Percentiles rank a stretch among this genome's conserved stretches.
Evolutionary conservation across 2,329 filamentous ascomycete genomes (phyloP).

Genomic region (Didymella exigua): DNA sequence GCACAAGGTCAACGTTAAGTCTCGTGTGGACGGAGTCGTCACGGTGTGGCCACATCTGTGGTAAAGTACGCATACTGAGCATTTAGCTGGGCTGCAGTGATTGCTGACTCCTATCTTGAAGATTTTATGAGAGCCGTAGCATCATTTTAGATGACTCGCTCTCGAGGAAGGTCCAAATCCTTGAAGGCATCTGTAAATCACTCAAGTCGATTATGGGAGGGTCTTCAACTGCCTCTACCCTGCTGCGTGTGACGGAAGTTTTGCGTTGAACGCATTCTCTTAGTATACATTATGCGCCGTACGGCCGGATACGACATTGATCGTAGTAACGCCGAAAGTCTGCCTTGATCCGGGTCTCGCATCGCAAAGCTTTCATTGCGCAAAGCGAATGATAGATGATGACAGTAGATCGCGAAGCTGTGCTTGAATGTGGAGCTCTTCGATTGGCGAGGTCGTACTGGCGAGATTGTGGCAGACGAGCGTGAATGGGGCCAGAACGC

Average conservation of each 20-base stretch:
- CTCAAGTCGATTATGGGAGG: not conserved
- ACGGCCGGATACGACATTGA: constrained; percentile 6
- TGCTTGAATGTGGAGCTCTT: not conserved
- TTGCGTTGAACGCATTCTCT: not conserved
- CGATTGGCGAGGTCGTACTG: not conserved
- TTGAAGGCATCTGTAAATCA: not conserved
- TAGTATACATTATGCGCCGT: constrained; percentile 3
- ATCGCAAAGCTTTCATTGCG: not conserved
- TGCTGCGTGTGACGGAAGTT: not conserved
- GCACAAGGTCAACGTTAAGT: not conserved
- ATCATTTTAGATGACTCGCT: not conserved
- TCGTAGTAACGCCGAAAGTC: not conserved
- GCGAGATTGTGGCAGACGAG: not conserved
- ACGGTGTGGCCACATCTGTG: constrained; percentile 31
- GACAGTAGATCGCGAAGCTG: not conserved
- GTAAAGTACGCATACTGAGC: constrained; percentile 7
- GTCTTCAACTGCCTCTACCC: not conserved
- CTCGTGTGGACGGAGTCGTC: not conserved
- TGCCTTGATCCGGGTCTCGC: not conserved
- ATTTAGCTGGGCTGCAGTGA: not conserved
- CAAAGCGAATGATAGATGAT: not conserved
- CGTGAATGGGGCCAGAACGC: not conserved
- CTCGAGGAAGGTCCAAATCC: not conserved
- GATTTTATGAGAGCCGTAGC: not conserved
- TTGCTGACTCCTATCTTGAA: not conserved